A percentile compares a stretch with the other conserved stretches of the same genome.
phyloP scores from a whole-genome alignment of 169 alveolate genomes.

The Eimeria tenella region DNA sequence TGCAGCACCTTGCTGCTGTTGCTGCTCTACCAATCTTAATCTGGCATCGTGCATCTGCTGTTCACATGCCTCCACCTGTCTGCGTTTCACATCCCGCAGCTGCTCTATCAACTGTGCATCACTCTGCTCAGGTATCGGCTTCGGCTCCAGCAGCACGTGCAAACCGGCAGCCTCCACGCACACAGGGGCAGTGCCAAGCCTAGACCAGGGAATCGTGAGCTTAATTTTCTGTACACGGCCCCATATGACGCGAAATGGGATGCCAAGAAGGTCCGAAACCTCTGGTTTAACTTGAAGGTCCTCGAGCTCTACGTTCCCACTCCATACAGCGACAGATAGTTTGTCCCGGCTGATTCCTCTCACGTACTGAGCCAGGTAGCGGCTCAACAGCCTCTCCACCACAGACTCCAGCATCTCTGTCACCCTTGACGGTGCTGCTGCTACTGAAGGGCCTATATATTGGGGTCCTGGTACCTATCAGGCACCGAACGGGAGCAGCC shows the following conservation, averaged over 20 bases:
- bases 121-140: constrained; percentile 82
- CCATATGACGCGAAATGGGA: constrained; percentile 84
- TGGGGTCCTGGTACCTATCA: neutral
- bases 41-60: constrained; percentile 81
- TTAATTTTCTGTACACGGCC: constrained; percentile 88
- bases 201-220: constrained; percentile 90
- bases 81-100: constrained; percentile 83
- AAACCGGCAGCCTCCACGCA: constrained; percentile 86
- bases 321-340: constrained; percentile 91
- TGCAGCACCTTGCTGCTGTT: neutral
- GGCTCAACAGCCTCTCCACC: constrained; percentile 89
- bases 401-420: constrained; percentile 88
- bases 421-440: neutral
- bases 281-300: constrained; percentile 88
- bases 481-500: neutral
- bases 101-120: constrained; percentile 86
- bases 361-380: constrained; percentile 90
- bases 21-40: constrained; percentile 54
- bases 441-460: neutral
- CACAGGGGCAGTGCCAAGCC: constrained; percentile 88
- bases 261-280: constrained; percentile 85
- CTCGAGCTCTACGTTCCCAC: constrained; percentile 89
- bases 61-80: constrained; percentile 76
- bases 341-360: constrained; percentile 88
- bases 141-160: constrained; percentile 86